Evolutionary conservation across 108 stramenopile species (phyloP).

Genomic region (Cyclotella cryptica): DNA sequence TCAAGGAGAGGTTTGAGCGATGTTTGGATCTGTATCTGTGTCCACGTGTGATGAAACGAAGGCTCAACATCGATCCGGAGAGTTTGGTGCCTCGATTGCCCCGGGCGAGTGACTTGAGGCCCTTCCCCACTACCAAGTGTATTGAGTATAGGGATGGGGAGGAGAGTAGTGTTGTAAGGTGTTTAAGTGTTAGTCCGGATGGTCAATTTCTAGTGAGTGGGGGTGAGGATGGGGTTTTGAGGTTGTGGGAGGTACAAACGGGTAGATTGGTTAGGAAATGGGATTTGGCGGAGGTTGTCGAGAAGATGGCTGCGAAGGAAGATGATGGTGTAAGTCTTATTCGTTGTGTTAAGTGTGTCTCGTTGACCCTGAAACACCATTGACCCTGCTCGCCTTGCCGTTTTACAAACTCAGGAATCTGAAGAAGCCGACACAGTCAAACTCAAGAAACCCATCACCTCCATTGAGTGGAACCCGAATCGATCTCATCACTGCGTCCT

Average conservation of each 20-base stretch:
- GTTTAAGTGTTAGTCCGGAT: slow-evolving; percentile 87
- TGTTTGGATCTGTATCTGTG: slow-evolving; percentile 99
- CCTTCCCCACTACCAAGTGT: slow-evolving; percentile 95
- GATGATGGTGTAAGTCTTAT: slow-evolving; percentile 37
- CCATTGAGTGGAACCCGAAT: slow-evolving; percentile 94
- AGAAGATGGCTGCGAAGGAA: slow-evolving; percentile 21
- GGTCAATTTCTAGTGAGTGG: slow-evolving; percentile 97
- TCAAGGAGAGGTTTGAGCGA: slow-evolving; percentile 97
- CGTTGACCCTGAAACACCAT: neutral
- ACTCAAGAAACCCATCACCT: slow-evolving; percentile 63
- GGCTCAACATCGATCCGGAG: slow-evolving; percentile 97
- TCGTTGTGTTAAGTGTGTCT: neutral
- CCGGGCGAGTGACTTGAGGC: slow-evolving; percentile 91
- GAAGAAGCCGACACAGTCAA: slow-evolving; percentile 14
- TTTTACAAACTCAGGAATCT: neutral
- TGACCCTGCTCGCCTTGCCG: neutral
- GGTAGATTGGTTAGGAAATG: slow-evolving; percentile 77
- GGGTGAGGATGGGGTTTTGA: slow-evolving; percentile 87
- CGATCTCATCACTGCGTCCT: slow-evolving; percentile 86
- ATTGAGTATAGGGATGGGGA: slow-evolving; percentile 73
- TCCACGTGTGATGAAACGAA: slow-evolving; percentile 93
- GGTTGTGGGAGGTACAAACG: slow-evolving; percentile 97
- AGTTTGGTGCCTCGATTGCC: slow-evolving; percentile 96
- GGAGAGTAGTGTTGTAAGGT: slow-evolving; percentile 67
- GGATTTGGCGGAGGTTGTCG: slow-evolving; percentile 60